Conservation (phyloP, 306 rosid species). For the Phaseolus lunatus region DNA sequence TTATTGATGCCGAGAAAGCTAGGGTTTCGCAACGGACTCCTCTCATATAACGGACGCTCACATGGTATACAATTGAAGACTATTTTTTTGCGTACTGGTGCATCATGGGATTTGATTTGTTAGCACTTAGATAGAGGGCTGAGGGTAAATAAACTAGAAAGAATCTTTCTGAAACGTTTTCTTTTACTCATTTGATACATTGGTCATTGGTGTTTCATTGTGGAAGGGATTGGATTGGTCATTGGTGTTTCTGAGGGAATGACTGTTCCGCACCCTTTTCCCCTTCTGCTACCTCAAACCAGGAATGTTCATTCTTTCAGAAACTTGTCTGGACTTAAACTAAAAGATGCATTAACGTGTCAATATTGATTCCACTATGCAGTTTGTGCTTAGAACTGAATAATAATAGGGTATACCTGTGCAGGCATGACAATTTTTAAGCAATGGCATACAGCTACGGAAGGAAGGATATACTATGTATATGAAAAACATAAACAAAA, state of each 20-base stretch:
- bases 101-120: background rate
- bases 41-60: conserved; percentile 42
- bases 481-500: background rate
- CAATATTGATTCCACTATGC: background rate
- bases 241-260: background rate
- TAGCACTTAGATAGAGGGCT: background rate
- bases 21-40: conserved; percentile 76
- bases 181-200: background rate
- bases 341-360: background rate
- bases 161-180: background rate
- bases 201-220: no score
- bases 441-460: background rate
- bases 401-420: background rate
- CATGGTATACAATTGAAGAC: background rate
- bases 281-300: background rate
- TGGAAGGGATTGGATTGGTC: background rate
- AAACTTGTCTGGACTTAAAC: background rate
- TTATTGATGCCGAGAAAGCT: conserved; percentile 90
- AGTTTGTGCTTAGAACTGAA: background rate
- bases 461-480: background rate
- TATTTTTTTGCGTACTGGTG: background rate
- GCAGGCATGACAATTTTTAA: background rate
- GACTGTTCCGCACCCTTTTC: background rate
- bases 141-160: background rate
- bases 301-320: background rate